Percentiles rank a stretch among this genome's conserved stretches.
phyloP scores from a whole-genome alignment of 306 rosid species.

The Gleditsia sinensis region DNA sequence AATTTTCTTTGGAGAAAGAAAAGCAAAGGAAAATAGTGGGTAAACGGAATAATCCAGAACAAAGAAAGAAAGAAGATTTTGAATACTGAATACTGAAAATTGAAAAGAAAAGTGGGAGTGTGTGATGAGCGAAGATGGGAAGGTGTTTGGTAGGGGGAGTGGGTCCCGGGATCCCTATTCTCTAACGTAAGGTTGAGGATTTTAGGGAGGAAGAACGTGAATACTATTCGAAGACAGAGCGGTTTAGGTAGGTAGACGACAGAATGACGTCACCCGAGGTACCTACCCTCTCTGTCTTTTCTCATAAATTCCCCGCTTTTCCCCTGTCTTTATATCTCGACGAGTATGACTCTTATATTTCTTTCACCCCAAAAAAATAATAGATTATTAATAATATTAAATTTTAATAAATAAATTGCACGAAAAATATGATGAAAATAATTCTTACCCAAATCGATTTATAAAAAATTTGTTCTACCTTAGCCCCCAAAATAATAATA shows the following conservation, averaged over 20 bases:
- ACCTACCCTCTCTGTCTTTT: slow-evolving; percentile 36
- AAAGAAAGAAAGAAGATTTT: not conserved
- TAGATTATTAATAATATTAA: no score
- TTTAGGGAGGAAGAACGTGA: not conserved
- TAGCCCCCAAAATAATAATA: no score
- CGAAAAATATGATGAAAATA: no score
- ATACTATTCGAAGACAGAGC: not conserved
- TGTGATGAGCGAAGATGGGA: not conserved
- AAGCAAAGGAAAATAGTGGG: not conserved
- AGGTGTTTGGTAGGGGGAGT: slow-evolving; percentile 36
- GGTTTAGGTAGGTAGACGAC: slow-evolving; percentile 36
- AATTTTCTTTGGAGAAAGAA: slow-evolving; percentile 5
- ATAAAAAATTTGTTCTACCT: no score
- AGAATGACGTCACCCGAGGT: not conserved
- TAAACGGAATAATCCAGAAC: not conserved
- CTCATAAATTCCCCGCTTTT: slow-evolving; percentile 4
- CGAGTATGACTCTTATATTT: no score
- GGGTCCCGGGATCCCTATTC: slow-evolving; percentile 25
- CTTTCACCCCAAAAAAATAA: not conserved
- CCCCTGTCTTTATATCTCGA: not conserved
- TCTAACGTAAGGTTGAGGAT: not conserved
- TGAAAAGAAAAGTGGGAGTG: no score
- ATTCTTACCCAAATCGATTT: no score
- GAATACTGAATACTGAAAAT: not conserved
- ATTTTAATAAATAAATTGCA: no score